These are phyloP conservation scores for Jasminum sambac DNA, from an alignment of 257 asterid species.

Conservation along the genomic window DNA sequence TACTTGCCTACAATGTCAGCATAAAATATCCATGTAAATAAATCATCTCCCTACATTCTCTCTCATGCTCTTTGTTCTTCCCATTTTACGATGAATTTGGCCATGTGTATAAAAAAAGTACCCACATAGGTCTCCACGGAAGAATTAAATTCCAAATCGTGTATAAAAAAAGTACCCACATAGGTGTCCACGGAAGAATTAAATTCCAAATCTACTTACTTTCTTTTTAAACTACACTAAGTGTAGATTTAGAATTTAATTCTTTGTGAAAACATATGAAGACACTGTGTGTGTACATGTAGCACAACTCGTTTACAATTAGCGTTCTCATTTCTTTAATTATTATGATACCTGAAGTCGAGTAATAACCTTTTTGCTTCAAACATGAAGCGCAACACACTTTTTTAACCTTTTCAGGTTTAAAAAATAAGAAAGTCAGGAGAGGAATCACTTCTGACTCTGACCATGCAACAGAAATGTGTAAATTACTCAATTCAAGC, in stretches of 20 bases:
- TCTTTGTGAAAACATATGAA: too few relatives aligned
- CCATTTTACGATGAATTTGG: neutral
- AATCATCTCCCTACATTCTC: neutral
- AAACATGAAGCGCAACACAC: neutral
- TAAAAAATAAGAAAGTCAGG: too few relatives aligned
- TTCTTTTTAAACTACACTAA: too few relatives aligned
- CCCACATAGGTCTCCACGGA: too few relatives aligned
- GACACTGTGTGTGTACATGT: too few relatives aligned
- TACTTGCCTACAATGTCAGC: conserved; percentile 51
- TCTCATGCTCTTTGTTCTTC: conserved; percentile 1
- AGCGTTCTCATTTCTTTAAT: neutral
- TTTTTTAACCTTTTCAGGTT: neutral
- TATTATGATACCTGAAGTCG: neutral
- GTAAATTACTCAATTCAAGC: neutral
- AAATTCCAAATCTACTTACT: too few relatives aligned
- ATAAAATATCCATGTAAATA: neutral
- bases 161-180: too few relatives aligned
- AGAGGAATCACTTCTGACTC: neutral
- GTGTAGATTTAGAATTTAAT: too few relatives aligned
- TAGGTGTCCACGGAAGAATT: too few relatives aligned
- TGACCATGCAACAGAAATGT: neutral
- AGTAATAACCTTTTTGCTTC: neutral
- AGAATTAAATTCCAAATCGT: too few relatives aligned
- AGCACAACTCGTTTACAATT: too few relatives aligned
- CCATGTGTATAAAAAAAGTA: too few relatives aligned